Base-by-base conservation (phyloP, 1,139 yeast species). In the Hyphopichia pseudoburtonii region DNA sequence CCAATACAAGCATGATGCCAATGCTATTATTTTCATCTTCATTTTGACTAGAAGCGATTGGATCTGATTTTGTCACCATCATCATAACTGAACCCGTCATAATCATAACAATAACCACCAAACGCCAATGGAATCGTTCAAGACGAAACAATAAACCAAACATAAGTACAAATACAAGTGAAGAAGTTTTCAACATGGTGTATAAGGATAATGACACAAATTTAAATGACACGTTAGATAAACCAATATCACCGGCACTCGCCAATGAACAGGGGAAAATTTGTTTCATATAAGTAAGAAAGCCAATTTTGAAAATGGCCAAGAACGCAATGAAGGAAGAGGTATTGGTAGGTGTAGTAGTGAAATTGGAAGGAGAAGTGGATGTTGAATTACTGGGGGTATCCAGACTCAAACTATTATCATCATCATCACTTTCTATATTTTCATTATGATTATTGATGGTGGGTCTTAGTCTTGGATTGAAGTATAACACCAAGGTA, bases 241-340 rank as follows among this genome's bases (percentile, higher is more conserved):
- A 72, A 3, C 98, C 98, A 49, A 92, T 89, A 60, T 92, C 98
- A 11, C 95, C 94, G 3, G 95, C 88, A 2, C 92, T 80, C 0
- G 96, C 94, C 12, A 86, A 42, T 0, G 96, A 86, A 54, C 97
- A 89, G 0, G 97, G 97, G 2, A 87, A 56, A 32, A 89, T 81
- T 39, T 77, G 81, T 29, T 66, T 64, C 5, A 71, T 12, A 49
- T 80, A 82, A n/a, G 52, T 40, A 26, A 38, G 8, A 17, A 40
- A 37, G 29, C 45, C 51, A 31, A 65, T 58, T 16, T 36, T 39
- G 37, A 60, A 54, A 14, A 50, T 46, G 17, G 45, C 35, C 16
- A 48, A 33, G 37, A 51, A 55, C 6, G 34, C 9, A 23, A 28
- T 11, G n/a, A n/a, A n/a, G n/a, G n/a, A n/a, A n/a, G n/a, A n/a